Conservation (phyloP, 495 filamentous ascomycete genomes). For the Tetracladium setigerum region DNA sequence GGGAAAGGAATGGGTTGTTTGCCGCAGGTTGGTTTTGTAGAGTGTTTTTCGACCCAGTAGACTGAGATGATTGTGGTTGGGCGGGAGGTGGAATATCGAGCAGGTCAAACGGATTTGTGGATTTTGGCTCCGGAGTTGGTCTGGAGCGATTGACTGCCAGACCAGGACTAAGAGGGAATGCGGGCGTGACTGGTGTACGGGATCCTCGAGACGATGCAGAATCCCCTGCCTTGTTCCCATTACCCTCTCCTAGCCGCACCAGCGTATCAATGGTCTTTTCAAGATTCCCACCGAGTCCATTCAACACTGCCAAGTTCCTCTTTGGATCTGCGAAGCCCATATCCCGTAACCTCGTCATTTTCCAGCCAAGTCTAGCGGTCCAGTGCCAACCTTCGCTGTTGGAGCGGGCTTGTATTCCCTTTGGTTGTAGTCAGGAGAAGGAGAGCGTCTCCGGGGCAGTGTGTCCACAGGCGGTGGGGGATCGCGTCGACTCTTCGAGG, state of each 20-base stretch:
- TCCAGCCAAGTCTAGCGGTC: slow-evolving; percentile 48
- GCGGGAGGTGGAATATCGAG: slow-evolving; percentile 49
- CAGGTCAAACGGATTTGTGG: slow-evolving; percentile 67
- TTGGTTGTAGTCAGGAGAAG: slow-evolving; percentile 14
- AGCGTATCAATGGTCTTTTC: slow-evolving; percentile 79
- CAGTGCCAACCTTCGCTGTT: slow-evolving; percentile 12
- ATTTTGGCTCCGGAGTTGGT: slow-evolving; percentile 26
- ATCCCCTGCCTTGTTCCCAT: slow-evolving; percentile 25
- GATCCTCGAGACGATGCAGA: slow-evolving; percentile 26
- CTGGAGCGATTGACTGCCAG: slow-evolving; percentile 22
- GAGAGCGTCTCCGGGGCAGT: slow-evolving; percentile 18
- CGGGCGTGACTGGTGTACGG: slow-evolving; percentile 31
- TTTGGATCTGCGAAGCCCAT: slow-evolving; percentile 91
- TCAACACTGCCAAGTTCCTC: slow-evolving; percentile 70
- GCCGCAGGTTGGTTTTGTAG: slow-evolving; percentile 25
- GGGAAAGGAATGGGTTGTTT: slow-evolving; percentile 40
- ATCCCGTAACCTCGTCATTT: slow-evolving; percentile 69
- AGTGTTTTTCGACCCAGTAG: slow-evolving; percentile 39
- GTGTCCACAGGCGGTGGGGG: slow-evolving; percentile 19
- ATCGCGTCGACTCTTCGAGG: slow-evolving; percentile 33
- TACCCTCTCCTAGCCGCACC: slow-evolving; percentile 64
- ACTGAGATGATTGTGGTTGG: slow-evolving; percentile 48
- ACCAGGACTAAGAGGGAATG: slow-evolving; percentile 5
- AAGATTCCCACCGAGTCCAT: slow-evolving; percentile 72
- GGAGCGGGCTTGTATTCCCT: slow-evolving; percentile 27